Conservation (phyloP, 441 rosid species). For the Aleurites moluccanus region DNA sequence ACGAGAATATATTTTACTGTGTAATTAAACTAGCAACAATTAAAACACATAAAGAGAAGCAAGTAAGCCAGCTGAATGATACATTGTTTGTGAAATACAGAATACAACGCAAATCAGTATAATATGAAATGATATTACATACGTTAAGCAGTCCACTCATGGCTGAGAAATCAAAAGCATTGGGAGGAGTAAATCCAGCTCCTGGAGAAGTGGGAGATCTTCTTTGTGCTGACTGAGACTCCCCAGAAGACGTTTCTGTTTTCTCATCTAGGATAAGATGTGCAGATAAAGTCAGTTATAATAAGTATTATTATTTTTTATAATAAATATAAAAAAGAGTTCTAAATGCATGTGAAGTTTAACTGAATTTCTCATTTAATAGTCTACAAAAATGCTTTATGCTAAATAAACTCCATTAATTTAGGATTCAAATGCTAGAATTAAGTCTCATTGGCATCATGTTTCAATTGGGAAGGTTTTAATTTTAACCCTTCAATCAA, state of each 20-base stretch:
- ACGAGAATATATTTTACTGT: not conserved
- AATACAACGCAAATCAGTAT: not conserved
- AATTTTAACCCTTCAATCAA: too few species aligned
- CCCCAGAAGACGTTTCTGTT: conserved; percentile 42
- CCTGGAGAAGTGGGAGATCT: conserved; percentile 40
- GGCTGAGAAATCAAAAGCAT: conserved; percentile 83
- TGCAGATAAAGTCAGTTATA: not conserved
- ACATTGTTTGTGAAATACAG: not conserved
- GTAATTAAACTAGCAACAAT: not conserved
- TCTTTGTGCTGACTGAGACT: conserved; percentile 39
- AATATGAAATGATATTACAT: conserved; percentile 19
- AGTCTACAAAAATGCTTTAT: too few species aligned
- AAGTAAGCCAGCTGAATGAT: not conserved
- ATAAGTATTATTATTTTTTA: not conserved
- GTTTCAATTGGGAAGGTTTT: not conserved
- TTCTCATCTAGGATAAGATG: conserved; percentile 43
- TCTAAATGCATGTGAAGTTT: not conserved
- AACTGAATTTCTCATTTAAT: too few species aligned
- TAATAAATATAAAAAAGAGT: not conserved
- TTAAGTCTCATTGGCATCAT: not conserved
- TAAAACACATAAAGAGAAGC: not conserved
- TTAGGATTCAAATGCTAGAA: not conserved
- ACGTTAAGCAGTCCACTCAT: conserved; percentile 90
- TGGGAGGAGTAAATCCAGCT: conserved; percentile 40
- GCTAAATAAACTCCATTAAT: too few species aligned